Conservation (phyloP, 1,284 basidiomycete genomes). For the Cutaneotrichosporon curvatum region DNA sequence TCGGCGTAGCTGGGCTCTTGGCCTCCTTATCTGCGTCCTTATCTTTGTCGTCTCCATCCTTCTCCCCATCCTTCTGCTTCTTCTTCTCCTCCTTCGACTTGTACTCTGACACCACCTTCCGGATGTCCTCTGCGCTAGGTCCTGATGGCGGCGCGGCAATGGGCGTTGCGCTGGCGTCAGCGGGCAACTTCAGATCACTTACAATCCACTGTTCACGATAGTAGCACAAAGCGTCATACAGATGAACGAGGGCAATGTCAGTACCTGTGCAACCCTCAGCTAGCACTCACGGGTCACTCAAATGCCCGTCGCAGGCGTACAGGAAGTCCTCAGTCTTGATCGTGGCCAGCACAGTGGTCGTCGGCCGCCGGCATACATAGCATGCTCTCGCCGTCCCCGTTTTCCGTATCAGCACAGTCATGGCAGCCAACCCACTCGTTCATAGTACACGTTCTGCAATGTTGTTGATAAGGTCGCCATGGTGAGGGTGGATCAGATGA, state of each 20-base stretch:
- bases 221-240: not conserved
- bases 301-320: conserved; percentile 42
- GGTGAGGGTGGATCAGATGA: not conserved
- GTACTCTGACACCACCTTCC: conserved; percentile 43
- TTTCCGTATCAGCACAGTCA: conserved; percentile 24
- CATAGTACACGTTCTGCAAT: conserved; percentile 44
- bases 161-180: conserved; percentile 32
- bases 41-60: conserved; percentile 12
- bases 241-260: not conserved
- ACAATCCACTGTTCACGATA: conserved; percentile 20
- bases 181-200: conserved; percentile 3
- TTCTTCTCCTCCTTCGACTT: conserved; percentile 33
- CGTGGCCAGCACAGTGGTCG: conserved; percentile 41
- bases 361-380: conserved; percentile 41
- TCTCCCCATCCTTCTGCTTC: conserved; percentile 18
- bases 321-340: conserved; percentile 43
- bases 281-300: conserved; percentile 38
- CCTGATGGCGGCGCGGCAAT: conserved; percentile 28
- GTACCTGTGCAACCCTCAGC: too few relatives aligned
- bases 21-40: conserved; percentile 3
- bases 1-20: not conserved
- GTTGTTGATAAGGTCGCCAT: not conserved
- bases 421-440: conserved; percentile 24
- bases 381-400: conserved; percentile 38
- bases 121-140: conserved; percentile 42